A percentile compares a stretch with the other conserved stretches of the same genome.
phyloP scores from a whole-genome alignment of 768 basidiomycete species.

The Tylopilus cervinicoccineus region DNA sequence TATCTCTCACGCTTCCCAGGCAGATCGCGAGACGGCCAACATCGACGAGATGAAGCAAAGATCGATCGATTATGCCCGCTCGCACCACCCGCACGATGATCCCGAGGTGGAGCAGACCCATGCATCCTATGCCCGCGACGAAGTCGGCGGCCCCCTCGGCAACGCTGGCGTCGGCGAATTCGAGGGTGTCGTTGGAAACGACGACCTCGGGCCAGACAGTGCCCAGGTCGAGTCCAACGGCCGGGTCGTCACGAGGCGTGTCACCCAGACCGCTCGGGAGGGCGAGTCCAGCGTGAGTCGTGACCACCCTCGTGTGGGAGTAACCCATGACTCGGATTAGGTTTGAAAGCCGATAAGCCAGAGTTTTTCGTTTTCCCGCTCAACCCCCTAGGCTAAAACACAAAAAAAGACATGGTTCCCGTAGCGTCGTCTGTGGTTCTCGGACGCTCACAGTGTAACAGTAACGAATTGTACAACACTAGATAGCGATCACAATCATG shows the following conservation, averaged over 20 bases:
- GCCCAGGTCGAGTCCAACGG: conserved; percentile 22
- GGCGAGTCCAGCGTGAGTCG: conserved; percentile 9
- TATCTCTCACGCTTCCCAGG: conserved; percentile 10
- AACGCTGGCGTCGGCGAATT: conserved; percentile 28
- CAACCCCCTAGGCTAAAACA: conserved; percentile 2
- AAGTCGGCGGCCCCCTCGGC: conserved; percentile 27
- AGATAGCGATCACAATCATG: background rate
- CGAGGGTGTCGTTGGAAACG: conserved; percentile 27
- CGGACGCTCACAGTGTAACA: background rate
- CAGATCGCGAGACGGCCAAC: conserved; percentile 19
- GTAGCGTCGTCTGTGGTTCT: background rate
- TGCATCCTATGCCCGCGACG: conserved; percentile 26
- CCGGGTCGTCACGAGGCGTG: conserved; percentile 18
- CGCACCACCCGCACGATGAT: conserved; percentile 7
- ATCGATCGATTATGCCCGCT: conserved; percentile 18
- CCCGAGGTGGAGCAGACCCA: conserved; percentile 20
- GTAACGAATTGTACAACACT: conserved; percentile 1
- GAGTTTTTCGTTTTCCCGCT: background rate
- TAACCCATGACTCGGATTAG: background rate
- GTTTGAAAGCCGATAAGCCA: conserved; percentile 9
- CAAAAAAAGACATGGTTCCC: background rate
- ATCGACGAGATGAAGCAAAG: conserved; percentile 19
- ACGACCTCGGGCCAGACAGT: conserved; percentile 27
- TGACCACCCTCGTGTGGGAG: background rate
- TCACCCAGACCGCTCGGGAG: conserved; percentile 1